Evolutionary conservation across 352 stramenopile genomes (phyloP).

Genomic region (Peronospora belbahrii): DNA sequence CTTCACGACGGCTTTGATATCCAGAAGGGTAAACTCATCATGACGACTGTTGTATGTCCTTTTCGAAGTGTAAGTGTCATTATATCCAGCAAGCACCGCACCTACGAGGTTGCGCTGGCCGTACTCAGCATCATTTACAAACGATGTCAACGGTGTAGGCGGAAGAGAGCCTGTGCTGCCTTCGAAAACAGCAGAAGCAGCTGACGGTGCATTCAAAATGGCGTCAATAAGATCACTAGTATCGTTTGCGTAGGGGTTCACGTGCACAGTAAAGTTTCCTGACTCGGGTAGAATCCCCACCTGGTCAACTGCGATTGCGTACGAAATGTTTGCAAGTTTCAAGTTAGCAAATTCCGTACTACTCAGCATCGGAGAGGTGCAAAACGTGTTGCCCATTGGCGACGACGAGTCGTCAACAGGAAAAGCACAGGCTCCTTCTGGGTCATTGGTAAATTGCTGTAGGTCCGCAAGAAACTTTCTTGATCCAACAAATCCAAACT

Average conservation of each 20-base stretch:
- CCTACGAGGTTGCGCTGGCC: slow-evolving; percentile 48
- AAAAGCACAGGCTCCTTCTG: slow-evolving; percentile 36
- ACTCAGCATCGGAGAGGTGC: slow-evolving; percentile 58
- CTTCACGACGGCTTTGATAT: slow-evolving; percentile 42
- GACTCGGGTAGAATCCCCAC: slow-evolving; percentile 46
- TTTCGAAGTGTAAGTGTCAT: slow-evolving; percentile 36
- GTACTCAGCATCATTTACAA: slow-evolving; percentile 67
- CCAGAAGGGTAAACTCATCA: slow-evolving; percentile 41
- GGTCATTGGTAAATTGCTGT: slow-evolving; percentile 40
- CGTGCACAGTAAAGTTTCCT: slow-evolving; percentile 58
- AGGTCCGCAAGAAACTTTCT: slow-evolving; percentile 68
- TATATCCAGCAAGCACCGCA: slow-evolving; percentile 66
- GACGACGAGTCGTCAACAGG: slow-evolving; percentile 42
- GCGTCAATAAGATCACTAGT: slow-evolving; percentile 38
- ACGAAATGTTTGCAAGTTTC: slow-evolving; percentile 47
- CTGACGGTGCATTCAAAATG: slow-evolving; percentile 42
- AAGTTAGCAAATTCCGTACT: slow-evolving; percentile 54
- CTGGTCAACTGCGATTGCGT: slow-evolving; percentile 74
- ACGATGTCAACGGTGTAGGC: slow-evolving; percentile 58
- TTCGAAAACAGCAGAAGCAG: slow-evolving; percentile 24
- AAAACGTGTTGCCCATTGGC: slow-evolving; percentile 53
- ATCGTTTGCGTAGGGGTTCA: slow-evolving; percentile 53
- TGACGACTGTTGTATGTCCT: slow-evolving; percentile 61
- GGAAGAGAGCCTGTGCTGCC: slow-evolving; percentile 42
- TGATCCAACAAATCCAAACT: slow-evolving; percentile 78